Conservation (phyloP, 2,329 filamentous ascomycete genomes). For the Alternaria sp. region DNA sequence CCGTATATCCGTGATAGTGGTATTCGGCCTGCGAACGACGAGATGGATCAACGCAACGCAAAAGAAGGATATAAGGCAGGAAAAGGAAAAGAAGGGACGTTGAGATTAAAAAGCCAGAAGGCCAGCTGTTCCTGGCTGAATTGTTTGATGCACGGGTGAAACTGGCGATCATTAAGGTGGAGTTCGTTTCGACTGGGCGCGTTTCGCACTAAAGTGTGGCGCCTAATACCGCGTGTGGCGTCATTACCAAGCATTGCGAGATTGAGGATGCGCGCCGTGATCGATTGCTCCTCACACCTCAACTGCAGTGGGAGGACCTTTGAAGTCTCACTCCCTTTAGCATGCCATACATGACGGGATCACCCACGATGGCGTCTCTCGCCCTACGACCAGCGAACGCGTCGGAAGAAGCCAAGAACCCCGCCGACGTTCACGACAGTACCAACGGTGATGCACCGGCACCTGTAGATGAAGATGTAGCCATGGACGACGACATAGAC, state of each 20-base stretch:
- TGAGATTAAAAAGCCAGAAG: slow-evolving; percentile 32
- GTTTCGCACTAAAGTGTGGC: slow-evolving; percentile 34
- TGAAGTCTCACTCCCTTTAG: not conserved
- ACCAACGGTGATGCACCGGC: slow-evolving; percentile 4
- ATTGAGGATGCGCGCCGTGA: slow-evolving; percentile 1
- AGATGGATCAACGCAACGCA: slow-evolving; percentile 5
- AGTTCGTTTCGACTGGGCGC: slow-evolving; percentile 33
- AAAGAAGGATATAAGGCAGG: slow-evolving; percentile 15
- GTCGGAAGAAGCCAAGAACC: slow-evolving; percentile 14
- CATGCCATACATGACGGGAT: slow-evolving; percentile 40
- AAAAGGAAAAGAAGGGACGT: slow-evolving; percentile 17
- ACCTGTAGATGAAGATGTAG: slow-evolving; percentile 19
- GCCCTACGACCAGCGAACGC: slow-evolving; percentile 32
- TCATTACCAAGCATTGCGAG: slow-evolving; percentile 4
- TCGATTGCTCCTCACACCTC: not conserved
- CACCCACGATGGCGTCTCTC: slow-evolving; percentile 36
- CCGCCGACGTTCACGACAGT: slow-evolving; percentile 8
- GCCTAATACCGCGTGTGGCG: slow-evolving; percentile 16
- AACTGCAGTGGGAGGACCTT: not conserved
- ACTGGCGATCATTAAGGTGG: slow-evolving; percentile 40
- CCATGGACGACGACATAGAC: slow-evolving; percentile 26
- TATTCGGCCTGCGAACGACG: slow-evolving; percentile 34
- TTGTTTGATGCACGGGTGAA: slow-evolving; percentile 46
- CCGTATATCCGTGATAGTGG: slow-evolving; percentile 27
- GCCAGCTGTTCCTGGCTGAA: slow-evolving; percentile 43